Evolutionary conservation across 2,329 filamentous ascomycete genomes (phyloP).

Genomic region (Dothistroma septosporum): DNA sequence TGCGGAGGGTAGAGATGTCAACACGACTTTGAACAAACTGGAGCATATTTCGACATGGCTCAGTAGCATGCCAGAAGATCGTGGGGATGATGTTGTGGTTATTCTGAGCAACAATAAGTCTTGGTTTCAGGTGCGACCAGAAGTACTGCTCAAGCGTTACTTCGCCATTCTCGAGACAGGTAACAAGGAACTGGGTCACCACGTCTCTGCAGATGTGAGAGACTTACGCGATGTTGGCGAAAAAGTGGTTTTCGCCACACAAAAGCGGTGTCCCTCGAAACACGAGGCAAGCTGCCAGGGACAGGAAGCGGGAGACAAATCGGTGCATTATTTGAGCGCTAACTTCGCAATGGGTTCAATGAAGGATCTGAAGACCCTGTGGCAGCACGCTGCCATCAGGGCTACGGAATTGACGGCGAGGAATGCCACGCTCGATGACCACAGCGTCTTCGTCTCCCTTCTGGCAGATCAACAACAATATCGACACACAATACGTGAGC

Average conservation of each 20-base stretch:
- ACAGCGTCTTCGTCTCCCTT: conserved; percentile 10
- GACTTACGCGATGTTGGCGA: not conserved
- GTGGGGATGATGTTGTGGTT: conserved; percentile 8
- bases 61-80: not conserved
- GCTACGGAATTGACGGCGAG: conserved; percentile 1
- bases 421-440: conserved; percentile 6
- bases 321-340: conserved; percentile 10
- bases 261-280: conserved; percentile 4
- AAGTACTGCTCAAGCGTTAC: conserved; percentile 15
- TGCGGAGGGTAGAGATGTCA: not conserved
- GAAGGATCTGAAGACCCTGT: conserved; percentile 7
- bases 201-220: not conserved
- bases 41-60: conserved; percentile 9
- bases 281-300: conserved; percentile 3
- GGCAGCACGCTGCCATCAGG: conserved; percentile 4
- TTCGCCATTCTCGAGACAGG: conserved; percentile 2
- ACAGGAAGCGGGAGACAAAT: conserved; percentile 6
- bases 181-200: not conserved
- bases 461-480: conserved; percentile 3
- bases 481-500: not conserved
- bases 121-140: conserved; percentile 17
- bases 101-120: conserved; percentile 12
- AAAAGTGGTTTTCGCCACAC: conserved; percentile 12
- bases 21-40: conserved; percentile 6
- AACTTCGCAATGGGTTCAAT: conserved; percentile 11